Percentiles rank a stretch among this genome's conserved stretches.
phyloP scores from a whole-genome alignment of 2,329 filamentous ascomycete genomes.

The Microcyclospora pomicola region DNA sequence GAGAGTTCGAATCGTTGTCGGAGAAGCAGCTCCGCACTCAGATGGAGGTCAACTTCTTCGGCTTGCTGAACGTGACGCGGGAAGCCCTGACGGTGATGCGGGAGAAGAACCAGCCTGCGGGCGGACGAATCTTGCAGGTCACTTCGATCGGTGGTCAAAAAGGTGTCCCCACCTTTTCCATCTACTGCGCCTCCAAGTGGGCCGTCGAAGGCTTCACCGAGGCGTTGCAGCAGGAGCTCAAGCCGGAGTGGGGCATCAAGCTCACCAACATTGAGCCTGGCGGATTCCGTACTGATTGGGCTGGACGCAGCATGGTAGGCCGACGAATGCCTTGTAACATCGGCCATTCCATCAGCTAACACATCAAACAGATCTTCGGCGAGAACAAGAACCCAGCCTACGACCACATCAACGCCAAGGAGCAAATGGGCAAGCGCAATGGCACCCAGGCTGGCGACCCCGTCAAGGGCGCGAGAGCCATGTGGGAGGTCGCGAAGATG shows the following conservation, averaged over 20 bases:
- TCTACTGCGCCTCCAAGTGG: constrained; percentile 32
- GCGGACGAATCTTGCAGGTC: constrained; percentile 42
- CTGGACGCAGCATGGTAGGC: constrained; percentile 34
- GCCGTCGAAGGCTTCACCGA: constrained; percentile 37
- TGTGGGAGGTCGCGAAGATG: constrained; percentile 42
- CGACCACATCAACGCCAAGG: constrained; percentile 34
- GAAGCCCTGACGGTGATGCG: constrained; percentile 32
- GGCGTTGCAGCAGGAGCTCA: constrained; percentile 27
- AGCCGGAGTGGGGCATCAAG: constrained; percentile 35
- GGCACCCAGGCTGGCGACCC: constrained; percentile 38
- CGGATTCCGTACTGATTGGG: constrained; percentile 35
- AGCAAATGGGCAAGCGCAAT: constrained; percentile 27
- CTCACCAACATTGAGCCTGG: constrained; percentile 33
- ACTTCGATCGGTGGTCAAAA: constrained; percentile 39
- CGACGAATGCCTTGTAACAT: constrained; percentile 30
- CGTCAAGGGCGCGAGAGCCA: constrained; percentile 32
- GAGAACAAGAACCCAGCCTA: constrained; percentile 27
- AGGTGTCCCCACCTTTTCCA: constrained; percentile 28
- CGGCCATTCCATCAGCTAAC: constrained; percentile 24
- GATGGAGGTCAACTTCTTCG: constrained; percentile 48
- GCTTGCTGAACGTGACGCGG: constrained; percentile 40
- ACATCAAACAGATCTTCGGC: not conserved
- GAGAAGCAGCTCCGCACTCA: constrained; percentile 37
- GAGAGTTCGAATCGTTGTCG: constrained; percentile 39
- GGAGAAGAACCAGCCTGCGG: constrained; percentile 27